phyloP scores from a whole-genome alignment of 768 basidiomycete genomes.

The Hygrophoropsis aurantiaca region DNA sequence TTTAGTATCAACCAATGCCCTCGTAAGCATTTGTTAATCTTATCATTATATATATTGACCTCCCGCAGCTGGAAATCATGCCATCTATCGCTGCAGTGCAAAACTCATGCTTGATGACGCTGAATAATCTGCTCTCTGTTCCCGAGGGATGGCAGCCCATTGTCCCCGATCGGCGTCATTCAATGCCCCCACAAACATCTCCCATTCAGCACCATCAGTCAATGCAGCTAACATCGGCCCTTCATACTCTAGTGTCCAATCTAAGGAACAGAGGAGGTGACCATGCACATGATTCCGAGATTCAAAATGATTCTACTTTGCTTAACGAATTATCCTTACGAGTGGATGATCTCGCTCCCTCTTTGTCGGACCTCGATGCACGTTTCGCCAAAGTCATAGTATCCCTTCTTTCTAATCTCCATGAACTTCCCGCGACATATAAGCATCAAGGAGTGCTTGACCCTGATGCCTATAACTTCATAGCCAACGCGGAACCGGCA shows the following conservation, averaged over 20 bases:
- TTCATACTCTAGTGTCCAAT: constrained; percentile 63
- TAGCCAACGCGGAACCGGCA: constrained; percentile 15
- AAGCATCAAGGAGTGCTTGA: constrained; percentile 2
- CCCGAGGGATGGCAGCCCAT: constrained; percentile 52
- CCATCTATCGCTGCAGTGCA: constrained; percentile 76
- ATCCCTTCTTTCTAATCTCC: constrained; percentile 66
- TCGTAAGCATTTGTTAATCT: constrained; percentile 6
- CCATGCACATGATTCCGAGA: constrained; percentile 39
- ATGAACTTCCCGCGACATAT: constrained; percentile 41
- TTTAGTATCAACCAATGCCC: background rate
- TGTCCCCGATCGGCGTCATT: constrained; percentile 59
- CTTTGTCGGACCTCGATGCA: constrained; percentile 51
- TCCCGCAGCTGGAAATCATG: constrained; percentile 54
- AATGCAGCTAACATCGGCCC: constrained; percentile 41
- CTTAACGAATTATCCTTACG: constrained; percentile 59
- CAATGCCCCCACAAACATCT: constrained; percentile 49
- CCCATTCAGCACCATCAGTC: constrained; percentile 26
- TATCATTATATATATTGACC: background rate
- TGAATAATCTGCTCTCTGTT: constrained; percentile 65
- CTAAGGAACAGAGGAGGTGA: constrained; percentile 50
- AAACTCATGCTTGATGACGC: constrained; percentile 69
- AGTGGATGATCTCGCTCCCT: constrained; percentile 47
- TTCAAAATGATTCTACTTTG: constrained; percentile 48
- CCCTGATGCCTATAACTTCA: constrained; percentile 5
- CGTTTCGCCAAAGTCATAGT: constrained; percentile 67